Base-by-base conservation (phyloP, 768 basidiomycete species). In the Tulasnella sp. region DNA sequence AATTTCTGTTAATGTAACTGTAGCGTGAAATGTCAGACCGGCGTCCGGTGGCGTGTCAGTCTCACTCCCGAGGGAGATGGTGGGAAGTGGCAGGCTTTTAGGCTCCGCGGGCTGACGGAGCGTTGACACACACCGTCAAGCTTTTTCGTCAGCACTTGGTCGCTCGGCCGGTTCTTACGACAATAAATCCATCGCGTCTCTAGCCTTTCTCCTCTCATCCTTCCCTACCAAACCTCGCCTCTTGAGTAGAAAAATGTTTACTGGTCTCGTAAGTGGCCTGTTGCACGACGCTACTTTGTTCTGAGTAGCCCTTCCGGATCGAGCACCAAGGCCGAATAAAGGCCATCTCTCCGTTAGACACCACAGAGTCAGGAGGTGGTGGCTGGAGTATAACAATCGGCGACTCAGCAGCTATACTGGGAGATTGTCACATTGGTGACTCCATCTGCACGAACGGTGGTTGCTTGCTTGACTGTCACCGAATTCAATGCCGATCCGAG, bases 401-500 rank as follows among this genome's bases (percentile, higher is more conserved):
- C 23, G 85, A 94, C 79, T 88, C 92, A 3, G 89, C 86, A 0
- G 86, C 89, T 6, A 92, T 99, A 82, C 87, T 99, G 3, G 90
- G 83, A 5, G 98, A 99, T 83, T 99, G 96, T 85, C 89, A 92
- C 80, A 87, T 96, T 74, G 98, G 98, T 2, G 98, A 99, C 86
- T 96, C 95, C 35, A 99, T 97, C 76, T 92, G 93, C 57, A 92
- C 95, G 80, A 93, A 94, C 79, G 93, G 94, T 13, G n/a, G n/a
- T n/a, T n/a, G 88, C 88, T 44, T 99, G 98, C 83, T 83, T 99
- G 83, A 99, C 98, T 7, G 97, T 97, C 67, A 96, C 92, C 1
- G 90, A 90, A 81, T 98, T 97, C 82, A 88, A 92, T 82, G 55
- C 76, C 4, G 67, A 79, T 1, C 16, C 46, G 15, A 84, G 86